These are phyloP conservation scores for Ceratocystis albifundus DNA, from an alignment of 2,329 filamentous ascomycete species.

Conservation along the genomic window DNA sequence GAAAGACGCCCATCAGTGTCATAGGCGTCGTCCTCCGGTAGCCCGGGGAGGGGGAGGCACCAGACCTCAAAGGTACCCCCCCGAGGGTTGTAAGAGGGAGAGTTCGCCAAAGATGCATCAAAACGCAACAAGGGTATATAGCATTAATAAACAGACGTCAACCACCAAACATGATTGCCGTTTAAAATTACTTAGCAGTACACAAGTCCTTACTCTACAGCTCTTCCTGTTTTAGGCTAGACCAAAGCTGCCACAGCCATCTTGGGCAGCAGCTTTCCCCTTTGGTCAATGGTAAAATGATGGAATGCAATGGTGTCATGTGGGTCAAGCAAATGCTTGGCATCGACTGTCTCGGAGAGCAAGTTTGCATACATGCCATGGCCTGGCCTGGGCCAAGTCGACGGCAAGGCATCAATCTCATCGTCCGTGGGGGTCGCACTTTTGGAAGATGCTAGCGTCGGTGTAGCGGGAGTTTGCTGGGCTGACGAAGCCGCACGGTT, in stretches of 20 bases:
- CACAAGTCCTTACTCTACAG: neutral
- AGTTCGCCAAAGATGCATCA: no score
- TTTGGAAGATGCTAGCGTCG: constrained; percentile 17
- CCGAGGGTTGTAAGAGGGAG: no score
- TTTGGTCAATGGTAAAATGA: constrained; percentile 34
- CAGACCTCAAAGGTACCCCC: no score
- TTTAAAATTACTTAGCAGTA: neutral
- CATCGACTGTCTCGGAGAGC: constrained; percentile 32
- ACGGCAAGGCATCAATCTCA: constrained; percentile 31
- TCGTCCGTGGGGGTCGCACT: constrained; percentile 24
- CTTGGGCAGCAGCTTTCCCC: constrained; percentile 20
- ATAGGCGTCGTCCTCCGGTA: no score
- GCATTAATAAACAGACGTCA: neutral
- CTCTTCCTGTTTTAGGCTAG: neutral
- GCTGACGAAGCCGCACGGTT: constrained; percentile 4
- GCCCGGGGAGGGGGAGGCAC: no score
- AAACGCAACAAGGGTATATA: neutral
- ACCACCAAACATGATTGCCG: neutral
- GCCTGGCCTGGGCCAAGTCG: constrained; percentile 34
- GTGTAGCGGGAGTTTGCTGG: constrained; percentile 8
- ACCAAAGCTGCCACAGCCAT: constrained; percentile 23
- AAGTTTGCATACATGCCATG: constrained; percentile 34
- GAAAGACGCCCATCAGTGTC: no score
- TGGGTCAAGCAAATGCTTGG: constrained; percentile 31
- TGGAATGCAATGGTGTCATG: constrained; percentile 37